Percentiles rank a stretch among this genome's conserved stretches.
Evolutionary conservation across 1,284 basidiomycete species (phyloP).

Genomic region (Microstroma glucosiphilum): DNA sequence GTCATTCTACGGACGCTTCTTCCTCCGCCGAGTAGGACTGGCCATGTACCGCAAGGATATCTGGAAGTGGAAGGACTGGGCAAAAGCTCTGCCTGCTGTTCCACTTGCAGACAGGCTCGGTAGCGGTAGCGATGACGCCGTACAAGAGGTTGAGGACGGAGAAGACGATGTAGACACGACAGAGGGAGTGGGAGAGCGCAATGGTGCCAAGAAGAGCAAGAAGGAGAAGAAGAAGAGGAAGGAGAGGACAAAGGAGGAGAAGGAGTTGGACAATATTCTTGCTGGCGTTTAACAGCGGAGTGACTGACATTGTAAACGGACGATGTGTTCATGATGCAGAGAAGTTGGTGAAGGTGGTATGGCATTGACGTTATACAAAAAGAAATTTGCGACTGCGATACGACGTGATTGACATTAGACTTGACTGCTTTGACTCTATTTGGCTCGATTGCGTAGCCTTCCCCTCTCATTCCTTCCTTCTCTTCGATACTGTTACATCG

Average conservation of each 20-base stretch:
- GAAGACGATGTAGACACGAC: constrained; percentile 5
- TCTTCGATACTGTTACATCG: no score
- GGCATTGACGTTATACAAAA: no score
- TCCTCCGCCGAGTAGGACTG: constrained; percentile 38
- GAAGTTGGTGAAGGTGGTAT: no score
- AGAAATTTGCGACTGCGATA: no score
- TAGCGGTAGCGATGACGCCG: constrained; percentile 8
- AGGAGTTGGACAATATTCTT: constrained; percentile 28
- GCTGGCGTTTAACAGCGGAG: constrained; percentile 19
- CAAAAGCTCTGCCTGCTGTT: constrained; percentile 2
- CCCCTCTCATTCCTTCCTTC: no score
- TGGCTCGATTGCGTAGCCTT: no score
- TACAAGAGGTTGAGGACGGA: not conserved
- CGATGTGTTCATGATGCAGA: no score
- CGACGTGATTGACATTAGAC: no score
- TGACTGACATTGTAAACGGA: no score
- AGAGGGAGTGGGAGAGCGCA: not conserved
- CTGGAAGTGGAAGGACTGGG: constrained; percentile 34
- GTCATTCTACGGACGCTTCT: constrained; percentile 35
- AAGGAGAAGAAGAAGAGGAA: constrained; percentile 12
- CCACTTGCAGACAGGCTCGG: no score
- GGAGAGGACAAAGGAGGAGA: constrained; percentile 22
- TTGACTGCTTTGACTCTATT: no score
- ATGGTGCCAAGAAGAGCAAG: constrained; percentile 4
- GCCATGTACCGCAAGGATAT: constrained; percentile 34